These are phyloP conservation scores for Boeremia lycopersici DNA, from an alignment of 2,329 filamentous ascomycete species.

Conservation along the genomic window DNA sequence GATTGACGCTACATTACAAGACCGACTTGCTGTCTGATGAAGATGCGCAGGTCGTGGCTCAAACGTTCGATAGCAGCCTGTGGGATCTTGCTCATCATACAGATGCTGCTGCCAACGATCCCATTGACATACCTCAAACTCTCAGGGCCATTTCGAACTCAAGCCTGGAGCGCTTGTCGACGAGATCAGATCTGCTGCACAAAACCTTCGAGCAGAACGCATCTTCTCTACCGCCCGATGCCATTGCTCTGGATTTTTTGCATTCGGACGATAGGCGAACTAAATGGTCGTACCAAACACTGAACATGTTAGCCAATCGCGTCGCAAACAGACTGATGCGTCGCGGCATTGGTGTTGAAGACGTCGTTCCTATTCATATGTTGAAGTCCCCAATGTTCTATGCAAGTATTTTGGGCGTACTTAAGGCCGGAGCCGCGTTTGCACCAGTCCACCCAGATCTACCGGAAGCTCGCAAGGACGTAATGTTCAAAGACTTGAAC, in stretches of 20 bases:
- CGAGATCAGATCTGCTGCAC: constrained; percentile 37
- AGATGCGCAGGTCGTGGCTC: constrained; percentile 35
- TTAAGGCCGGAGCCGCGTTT: constrained; percentile 50
- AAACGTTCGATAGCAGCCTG: constrained; percentile 38
- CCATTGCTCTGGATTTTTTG: constrained; percentile 48
- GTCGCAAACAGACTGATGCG: constrained; percentile 41
- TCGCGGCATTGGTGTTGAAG: constrained; percentile 31
- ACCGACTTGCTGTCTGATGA: constrained; percentile 32
- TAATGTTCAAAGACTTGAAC: constrained; percentile 44
- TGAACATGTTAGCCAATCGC: constrained; percentile 42
- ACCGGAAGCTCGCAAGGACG: constrained; percentile 40
- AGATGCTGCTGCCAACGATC: constrained; percentile 28
- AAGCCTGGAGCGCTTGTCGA: constrained; percentile 17
- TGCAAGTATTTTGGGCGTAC: constrained; percentile 46
- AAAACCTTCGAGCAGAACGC: constrained; percentile 48
- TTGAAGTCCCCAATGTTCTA: constrained; percentile 44
- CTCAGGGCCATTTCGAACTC: constrained; percentile 37
- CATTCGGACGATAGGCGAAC: constrained; percentile 36
- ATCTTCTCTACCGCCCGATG: constrained; percentile 23
- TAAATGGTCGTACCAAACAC: constrained; percentile 40
- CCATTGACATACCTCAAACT: constrained; percentile 24
- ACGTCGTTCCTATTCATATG: constrained; percentile 46
- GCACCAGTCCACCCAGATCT: constrained; percentile 45
- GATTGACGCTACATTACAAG: constrained; percentile 66
- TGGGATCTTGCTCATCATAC: constrained; percentile 31